Conservation (phyloP, 148 eudicot genomes). For the Polygonum maritimum region DNA sequence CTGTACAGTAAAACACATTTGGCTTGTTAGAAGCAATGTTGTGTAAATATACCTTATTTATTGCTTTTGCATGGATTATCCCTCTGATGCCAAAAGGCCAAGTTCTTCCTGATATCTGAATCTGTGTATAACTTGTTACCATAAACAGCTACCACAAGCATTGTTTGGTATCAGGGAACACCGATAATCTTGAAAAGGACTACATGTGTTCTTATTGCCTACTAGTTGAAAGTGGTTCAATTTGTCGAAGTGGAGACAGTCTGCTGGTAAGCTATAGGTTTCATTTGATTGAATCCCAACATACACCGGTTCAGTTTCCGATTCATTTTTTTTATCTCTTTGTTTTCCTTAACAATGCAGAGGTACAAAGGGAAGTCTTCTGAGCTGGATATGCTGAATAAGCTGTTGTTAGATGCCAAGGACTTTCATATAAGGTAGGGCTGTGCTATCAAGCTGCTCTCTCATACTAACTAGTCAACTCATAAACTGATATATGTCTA, state of each 20-base stretch:
- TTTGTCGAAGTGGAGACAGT: constrained; percentile 43
- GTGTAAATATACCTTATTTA: neutral
- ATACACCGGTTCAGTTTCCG: neutral
- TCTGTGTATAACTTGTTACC: constrained; percentile 11
- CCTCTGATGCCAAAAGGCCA: neutral
- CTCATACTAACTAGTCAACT: neutral
- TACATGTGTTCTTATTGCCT: constrained; percentile 62
- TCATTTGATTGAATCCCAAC: neutral
- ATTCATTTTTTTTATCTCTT: neutral
- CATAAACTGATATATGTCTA: neutral
- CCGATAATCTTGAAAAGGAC: constrained; percentile 14
- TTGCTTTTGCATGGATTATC: neutral
- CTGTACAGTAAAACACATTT: neutral
- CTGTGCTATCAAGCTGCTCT: neutral
- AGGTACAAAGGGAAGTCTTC: constrained; percentile 46
- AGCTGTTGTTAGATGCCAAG: constrained; percentile 49
- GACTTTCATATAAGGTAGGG: constrained; percentile 52
- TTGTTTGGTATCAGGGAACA: constrained; percentile 42
- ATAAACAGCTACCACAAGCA: constrained; percentile 58
- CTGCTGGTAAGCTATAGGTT: constrained; percentile 43
- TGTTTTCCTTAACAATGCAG: constrained; percentile 29
- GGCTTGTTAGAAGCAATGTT: neutral
- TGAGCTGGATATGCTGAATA: constrained; percentile 44
- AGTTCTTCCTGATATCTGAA: neutral
- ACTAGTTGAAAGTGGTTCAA: constrained; percentile 54